These are phyloP conservation scores for Pseudevernia furfuracea DNA, from an alignment of 495 filamentous ascomycete species.

Conservation along the genomic window DNA sequence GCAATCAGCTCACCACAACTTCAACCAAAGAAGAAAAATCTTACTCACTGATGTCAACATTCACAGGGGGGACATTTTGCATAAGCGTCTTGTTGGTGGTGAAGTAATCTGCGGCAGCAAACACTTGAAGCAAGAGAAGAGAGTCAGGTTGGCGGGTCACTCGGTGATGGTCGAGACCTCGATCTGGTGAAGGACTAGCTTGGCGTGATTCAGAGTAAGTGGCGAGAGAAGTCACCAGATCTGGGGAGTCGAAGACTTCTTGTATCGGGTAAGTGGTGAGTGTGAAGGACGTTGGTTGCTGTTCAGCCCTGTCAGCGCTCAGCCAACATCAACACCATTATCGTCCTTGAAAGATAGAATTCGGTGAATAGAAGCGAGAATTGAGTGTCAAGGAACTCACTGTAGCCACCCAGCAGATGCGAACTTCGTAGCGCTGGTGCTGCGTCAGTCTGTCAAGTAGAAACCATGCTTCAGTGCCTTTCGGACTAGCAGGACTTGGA, in stretches of 20 bases:
- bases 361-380: no score
- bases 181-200: conserved; percentile 11
- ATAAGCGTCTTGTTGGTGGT: conserved; percentile 66
- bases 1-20: conserved; percentile 13
- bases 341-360: neutral
- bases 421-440: conserved; percentile 78
- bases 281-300: conserved; percentile 85
- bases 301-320: neutral
- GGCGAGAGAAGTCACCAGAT: conserved; percentile 56
- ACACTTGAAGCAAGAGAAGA: conserved; percentile 68
- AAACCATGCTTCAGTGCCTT: conserved; percentile 69
- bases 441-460: conserved; percentile 66
- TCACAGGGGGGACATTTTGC: conserved; percentile 62
- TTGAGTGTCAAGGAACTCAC: conserved; percentile 44
- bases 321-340: neutral
- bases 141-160: neutral
- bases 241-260: conserved; percentile 49
- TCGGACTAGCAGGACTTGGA: conserved; percentile 43
- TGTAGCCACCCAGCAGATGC: conserved; percentile 89
- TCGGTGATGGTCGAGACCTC: neutral
- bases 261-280: conserved; percentile 55
- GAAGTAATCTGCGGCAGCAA: conserved; percentile 76
- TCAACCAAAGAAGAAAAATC: conserved; percentile 4
- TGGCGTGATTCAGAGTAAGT: conserved; percentile 52
- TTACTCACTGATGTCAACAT: conserved; percentile 62